Percentiles rank a stretch among this genome's conserved stretches.
phyloP scores from a whole-genome alignment of 768 basidiomycete species.

The Rossbeevera mucosa region DNA sequence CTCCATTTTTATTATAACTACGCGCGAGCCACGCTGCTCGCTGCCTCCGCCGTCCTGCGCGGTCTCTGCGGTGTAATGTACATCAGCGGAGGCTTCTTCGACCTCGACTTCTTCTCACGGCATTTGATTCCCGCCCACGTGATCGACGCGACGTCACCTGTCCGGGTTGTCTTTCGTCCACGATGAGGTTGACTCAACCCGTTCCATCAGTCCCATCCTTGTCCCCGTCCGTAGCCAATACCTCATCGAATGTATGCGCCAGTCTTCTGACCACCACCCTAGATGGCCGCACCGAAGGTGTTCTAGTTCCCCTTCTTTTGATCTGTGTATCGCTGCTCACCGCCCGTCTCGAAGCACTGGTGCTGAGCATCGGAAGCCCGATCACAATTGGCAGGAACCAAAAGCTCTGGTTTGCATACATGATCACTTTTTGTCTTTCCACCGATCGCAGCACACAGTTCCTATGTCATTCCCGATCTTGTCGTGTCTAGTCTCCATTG shows the following conservation, averaged over 20 bases:
- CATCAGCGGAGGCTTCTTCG: not conserved
- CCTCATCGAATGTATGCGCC: conserved; percentile 54
- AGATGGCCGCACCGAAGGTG: conserved; percentile 68
- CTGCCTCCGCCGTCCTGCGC: conserved; percentile 8
- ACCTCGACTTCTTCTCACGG: not conserved
- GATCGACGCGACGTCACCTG: conserved; percentile 15
- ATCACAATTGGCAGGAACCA: conserved; percentile 69
- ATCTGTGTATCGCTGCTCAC: not conserved
- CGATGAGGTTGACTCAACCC: conserved; percentile 29
- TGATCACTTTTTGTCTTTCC: not conserved
- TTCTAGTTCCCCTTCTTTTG: not conserved
- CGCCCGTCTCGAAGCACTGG: conserved; percentile 41
- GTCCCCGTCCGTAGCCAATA: conserved; percentile 5
- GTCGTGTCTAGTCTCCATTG: conserved; percentile 70
- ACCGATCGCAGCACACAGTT: conserved; percentile 22
- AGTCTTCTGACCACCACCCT: conserved; percentile 57
- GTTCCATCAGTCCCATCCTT: conserved; percentile 24
- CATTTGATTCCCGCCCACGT: conserved; percentile 6
- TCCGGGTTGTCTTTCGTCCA: no score
- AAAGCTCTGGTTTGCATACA: conserved; percentile 48
- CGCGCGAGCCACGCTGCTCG: conserved; percentile 4
- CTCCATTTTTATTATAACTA: conserved; percentile 2
- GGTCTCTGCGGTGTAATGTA: conserved; percentile 17
- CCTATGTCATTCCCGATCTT: conserved; percentile 61
- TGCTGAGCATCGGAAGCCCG: conserved; percentile 58